Base-by-base conservation (phyloP, 1,284 basidiomycete genomes). In the Schizophyllum commune region DNA sequence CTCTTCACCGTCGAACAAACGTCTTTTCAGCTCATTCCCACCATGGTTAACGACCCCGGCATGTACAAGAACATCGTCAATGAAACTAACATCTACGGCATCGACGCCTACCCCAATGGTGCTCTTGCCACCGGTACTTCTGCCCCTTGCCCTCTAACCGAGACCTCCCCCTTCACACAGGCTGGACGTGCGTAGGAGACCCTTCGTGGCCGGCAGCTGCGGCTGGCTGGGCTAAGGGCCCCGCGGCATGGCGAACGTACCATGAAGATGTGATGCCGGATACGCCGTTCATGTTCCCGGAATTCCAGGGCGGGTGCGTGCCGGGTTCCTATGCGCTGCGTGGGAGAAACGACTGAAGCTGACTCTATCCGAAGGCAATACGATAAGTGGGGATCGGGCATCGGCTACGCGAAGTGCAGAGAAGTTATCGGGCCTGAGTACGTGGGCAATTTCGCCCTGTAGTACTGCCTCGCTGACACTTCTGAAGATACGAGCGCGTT, bases 81-180 rank as follows among this genome's bases (percentile, higher is more conserved):
- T 52, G 59, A 62, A 55, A 61, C 61, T 13, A 62, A 70, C 51
- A 62, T 70, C 17, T 70, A 70, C 32, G 68, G 67, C 1, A 63
- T 69, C 54, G 68, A 69, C 59, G 65, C 66, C 27, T 69, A 69
- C 55, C 69, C 69, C 56, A 54, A 62, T 51, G 60, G 61, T 51
- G 61, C 61, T 0, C 60, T 52, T 54, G 62, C 60, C 55, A 67
- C 65, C 54, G 64, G 69, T 19, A 68, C 61, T 63, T 1, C 57
- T 65, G 21, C 66, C 68, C 7, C 52, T 60, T 2, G 58, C 65
- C 27, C 68, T 47, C 39, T 47, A 27, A 27, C 27, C 27, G 27
- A 27, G 27, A 27, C 2, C 17, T 47, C 39, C 17, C 39, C 9
- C 39, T 47, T 47, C 39, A 47, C 39, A 47, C 39, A 47, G 39